phyloP scores from a whole-genome alignment of 495 filamentous ascomycete genomes.

The Daldinia caldariorum region DNA sequence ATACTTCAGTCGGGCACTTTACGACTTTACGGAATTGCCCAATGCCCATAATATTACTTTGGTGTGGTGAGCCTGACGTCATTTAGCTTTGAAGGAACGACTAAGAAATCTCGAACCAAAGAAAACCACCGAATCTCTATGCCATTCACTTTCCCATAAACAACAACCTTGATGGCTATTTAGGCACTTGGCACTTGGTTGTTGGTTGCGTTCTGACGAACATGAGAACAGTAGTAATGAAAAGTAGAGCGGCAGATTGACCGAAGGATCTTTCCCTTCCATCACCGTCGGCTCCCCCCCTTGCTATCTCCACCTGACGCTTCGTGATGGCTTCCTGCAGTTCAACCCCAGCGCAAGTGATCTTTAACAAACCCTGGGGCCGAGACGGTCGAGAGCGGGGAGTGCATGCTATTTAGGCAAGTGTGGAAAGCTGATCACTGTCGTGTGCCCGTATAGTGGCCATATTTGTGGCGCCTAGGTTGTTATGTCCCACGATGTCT shows the following conservation, averaged over 20 bases:
- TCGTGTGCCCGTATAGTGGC: constrained; percentile 30
- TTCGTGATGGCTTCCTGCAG: constrained; percentile 28
- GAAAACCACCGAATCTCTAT: constrained; percentile 5
- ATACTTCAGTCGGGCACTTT: too few relatives aligned
- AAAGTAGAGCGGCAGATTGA: not conserved
- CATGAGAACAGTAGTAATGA: constrained; percentile 14
- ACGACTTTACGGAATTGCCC: constrained; percentile 14
- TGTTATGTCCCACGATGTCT: constrained; percentile 34
- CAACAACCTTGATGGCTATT: constrained; percentile 29
- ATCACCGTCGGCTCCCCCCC: not conserved
- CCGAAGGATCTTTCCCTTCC: constrained; percentile 1
- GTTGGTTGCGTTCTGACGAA: constrained; percentile 8
- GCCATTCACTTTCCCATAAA: constrained; percentile 7
- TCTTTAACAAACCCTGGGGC: constrained; percentile 21
- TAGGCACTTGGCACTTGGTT: constrained; percentile 16
- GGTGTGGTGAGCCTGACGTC: constrained; percentile 32
- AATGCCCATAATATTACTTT: constrained; percentile 22
- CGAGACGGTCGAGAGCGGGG: not conserved
- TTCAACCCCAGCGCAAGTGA: constrained; percentile 36
- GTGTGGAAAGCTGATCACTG: constrained; percentile 24
- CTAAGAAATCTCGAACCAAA: constrained; percentile 11
- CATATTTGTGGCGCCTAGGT: constrained; percentile 26
- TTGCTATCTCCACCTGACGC: constrained; percentile 26
- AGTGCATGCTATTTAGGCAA: constrained; percentile 22
- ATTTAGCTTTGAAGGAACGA: constrained; percentile 14